phyloP scores from a whole-genome alignment of 257 asterid species.

The Nicotiana tabacum region DNA sequence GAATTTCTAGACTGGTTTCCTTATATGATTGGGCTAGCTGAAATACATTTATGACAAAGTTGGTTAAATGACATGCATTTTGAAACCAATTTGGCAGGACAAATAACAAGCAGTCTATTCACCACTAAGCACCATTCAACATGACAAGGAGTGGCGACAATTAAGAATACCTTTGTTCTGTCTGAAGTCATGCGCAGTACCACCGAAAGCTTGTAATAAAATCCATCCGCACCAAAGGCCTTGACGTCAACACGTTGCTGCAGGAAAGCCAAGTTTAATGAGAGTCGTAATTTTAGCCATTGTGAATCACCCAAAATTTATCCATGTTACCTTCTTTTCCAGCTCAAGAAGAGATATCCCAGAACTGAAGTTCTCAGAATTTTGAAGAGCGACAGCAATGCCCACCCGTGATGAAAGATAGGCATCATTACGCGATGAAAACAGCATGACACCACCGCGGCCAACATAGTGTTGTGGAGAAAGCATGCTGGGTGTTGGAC shows the following conservation, averaged over 20 bases:
- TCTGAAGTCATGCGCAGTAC: constrained; percentile 93
- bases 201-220: constrained; percentile 91
- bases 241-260: constrained; percentile 92
- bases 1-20: neutral
- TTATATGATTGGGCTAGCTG: neutral
- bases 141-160: neutral
- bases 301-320: constrained; percentile 6
- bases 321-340: constrained; percentile 82
- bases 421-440: constrained; percentile 85
- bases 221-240: constrained; percentile 71
- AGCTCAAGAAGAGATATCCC: constrained; percentile 96
- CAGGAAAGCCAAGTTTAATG: constrained; percentile 20
- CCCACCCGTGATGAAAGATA: constrained; percentile 94
- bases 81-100: neutral
- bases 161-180: constrained; percentile 80
- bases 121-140: neutral
- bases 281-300: constrained; percentile 5
- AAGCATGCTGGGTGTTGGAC: constrained; percentile 93
- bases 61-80: neutral
- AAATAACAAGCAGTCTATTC: neutral
- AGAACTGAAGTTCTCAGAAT: constrained; percentile 72
- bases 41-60: neutral
- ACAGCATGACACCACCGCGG: constrained; percentile 85
- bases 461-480: constrained; percentile 98
- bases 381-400: constrained; percentile 78